phyloP scores from a whole-genome alignment of 1,284 basidiomycete species.

The Heterobasidion annosum region DNA sequence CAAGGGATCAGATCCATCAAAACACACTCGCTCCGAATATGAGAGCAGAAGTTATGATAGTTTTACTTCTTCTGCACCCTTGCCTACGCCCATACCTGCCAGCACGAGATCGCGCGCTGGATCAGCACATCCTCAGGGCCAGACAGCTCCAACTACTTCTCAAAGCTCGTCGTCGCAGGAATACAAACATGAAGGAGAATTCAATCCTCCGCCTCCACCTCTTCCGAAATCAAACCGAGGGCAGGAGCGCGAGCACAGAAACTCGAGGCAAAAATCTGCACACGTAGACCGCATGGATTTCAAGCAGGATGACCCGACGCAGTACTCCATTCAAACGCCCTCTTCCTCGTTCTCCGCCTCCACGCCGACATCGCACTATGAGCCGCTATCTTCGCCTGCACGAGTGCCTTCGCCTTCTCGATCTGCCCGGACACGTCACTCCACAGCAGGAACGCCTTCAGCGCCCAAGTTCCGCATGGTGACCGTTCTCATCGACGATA shows the following conservation, averaged over 20 bases:
- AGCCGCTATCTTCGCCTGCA: neutral
- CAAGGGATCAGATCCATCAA: neutral
- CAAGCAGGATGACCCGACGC: neutral
- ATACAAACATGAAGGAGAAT: neutral
- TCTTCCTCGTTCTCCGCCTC: neutral
- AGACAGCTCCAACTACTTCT: neutral
- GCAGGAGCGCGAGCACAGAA: too few relatives aligned
- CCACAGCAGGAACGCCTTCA: neutral
- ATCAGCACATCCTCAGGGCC: neutral
- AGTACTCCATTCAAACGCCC: neutral
- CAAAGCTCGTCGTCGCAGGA: neutral
- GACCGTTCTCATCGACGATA: slow-evolving; percentile 59
- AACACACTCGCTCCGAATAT: neutral
- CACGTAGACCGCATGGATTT: neutral
- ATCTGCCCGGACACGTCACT: neutral
- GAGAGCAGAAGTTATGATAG: neutral
- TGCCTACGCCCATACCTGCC: neutral
- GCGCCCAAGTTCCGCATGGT: slow-evolving; percentile 29
- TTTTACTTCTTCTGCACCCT: neutral
- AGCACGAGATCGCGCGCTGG: neutral
- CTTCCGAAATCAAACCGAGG: too few relatives aligned
- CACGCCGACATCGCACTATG: neutral
- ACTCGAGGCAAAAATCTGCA: too few relatives aligned
- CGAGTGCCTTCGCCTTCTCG: neutral
- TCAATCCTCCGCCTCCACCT: neutral